Conservation (phyloP, 805 yeast species). For the Alloascoidea hylecoeti region DNA sequence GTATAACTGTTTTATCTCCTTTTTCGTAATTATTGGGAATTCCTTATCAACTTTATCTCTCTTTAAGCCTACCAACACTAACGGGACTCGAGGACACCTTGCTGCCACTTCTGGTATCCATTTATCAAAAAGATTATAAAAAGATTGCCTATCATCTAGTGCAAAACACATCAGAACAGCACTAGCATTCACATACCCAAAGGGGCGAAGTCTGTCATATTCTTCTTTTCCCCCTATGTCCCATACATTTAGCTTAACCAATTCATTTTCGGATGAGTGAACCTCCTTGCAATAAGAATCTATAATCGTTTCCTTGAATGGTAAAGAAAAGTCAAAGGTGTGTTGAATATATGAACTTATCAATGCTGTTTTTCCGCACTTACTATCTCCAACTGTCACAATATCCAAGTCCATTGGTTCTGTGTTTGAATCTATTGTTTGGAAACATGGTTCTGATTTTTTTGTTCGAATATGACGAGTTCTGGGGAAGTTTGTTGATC, state of each 20-base stretch:
- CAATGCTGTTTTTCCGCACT: constrained; percentile 1
- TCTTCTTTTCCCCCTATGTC: constrained; percentile 24
- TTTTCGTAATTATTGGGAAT: background rate
- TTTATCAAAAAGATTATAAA: constrained; percentile 21
- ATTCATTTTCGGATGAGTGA: background rate
- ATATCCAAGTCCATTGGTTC: no score
- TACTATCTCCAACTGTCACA: constrained; percentile 1
- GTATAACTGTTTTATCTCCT: background rate
- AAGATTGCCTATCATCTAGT: constrained; percentile 18
- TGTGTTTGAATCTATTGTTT: no score
- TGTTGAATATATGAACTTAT: background rate
- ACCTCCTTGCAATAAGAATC: background rate
- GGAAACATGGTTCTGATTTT: no score
- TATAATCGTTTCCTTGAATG: background rate
- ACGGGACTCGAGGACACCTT: constrained; percentile 17
- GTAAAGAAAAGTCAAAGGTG: background rate
- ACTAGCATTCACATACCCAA: constrained; percentile 24
- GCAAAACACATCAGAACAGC: constrained; percentile 24
- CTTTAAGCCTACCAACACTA: constrained; percentile 1
- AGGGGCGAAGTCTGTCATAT: constrained; percentile 27
- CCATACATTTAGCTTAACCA: constrained; percentile 23
- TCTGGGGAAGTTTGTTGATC: no score
- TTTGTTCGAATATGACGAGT: no score
- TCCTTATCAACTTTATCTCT: constrained; percentile 1
- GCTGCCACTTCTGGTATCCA: constrained; percentile 28